Evolutionary conservation across 2,329 filamentous ascomycete species (phyloP), one percentile per base, ranked within the genome.

Genomic region (Scytalidium sp.): DNA sequence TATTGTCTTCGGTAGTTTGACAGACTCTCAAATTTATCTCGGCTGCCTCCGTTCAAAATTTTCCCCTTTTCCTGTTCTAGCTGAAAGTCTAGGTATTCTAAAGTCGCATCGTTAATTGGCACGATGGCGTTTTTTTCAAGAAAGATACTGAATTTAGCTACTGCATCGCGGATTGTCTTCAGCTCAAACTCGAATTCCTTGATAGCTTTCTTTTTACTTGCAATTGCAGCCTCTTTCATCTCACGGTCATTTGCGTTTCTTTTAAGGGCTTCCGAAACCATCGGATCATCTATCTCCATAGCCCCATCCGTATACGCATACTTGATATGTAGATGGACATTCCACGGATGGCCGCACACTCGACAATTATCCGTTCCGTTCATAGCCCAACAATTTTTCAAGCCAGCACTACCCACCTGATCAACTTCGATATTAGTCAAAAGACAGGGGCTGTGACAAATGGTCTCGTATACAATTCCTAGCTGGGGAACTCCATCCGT

Each of bases 31-130:
- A 68, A 56, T 21, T 58, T 58, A 5, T 48, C 45, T 2, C 47
- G 45, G 46, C 58, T 56, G 15, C 60, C 62, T 17, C 64, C 65
- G 36, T 55, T 55, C 2, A 54, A 39, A 3, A 69, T 55, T 53
- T 71, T 70, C 21, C 51, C 52, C 32, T 64, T 46, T 54, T 73
- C 68, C 41, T 69, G 62, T 29, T 67, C 60, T 52, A 73, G 72
- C 1, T 70, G 54, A 49, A 62, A 55, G 27, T 71, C 64, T 3
- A 73, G 56, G 50, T 74, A 72, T 11, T 60, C 67, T 3, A 70
- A 45, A 11, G 64, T 70, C 1, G 67, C 66, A 50, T 74, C 70
- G 43, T 74, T 74, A 61, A 69, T 70, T 1, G 65, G 56, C 1
- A 63, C 61, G 45, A 74, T 69, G 17, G 64, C 65, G 47, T 71